Conservation (phyloP, 257 asterid species). For the Primulina eburnea region DNA sequence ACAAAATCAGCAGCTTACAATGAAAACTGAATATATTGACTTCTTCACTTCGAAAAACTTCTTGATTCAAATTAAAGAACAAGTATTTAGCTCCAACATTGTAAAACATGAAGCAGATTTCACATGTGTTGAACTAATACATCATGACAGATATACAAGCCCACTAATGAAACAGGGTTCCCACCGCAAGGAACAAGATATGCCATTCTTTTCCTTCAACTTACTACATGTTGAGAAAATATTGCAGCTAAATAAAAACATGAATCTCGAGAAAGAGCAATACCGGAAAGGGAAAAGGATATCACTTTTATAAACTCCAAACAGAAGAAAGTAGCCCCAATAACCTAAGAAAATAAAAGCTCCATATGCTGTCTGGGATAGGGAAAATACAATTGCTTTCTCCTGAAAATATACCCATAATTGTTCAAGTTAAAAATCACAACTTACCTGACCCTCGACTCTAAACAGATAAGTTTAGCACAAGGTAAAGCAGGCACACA, state of each 20-base stretch:
- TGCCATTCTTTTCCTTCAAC: too few relatives aligned
- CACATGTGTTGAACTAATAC: too few relatives aligned
- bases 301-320: constrained; percentile 40
- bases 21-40: constrained; percentile 14
- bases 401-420: constrained; percentile 54
- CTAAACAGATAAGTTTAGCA: constrained; percentile 15
- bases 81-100: constrained; percentile 5
- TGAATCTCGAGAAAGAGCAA: background rate
- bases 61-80: constrained; percentile 11
- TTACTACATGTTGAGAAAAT: too few relatives aligned
- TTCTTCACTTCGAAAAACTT: constrained; percentile 14
- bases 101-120: background rate
- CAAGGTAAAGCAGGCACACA: constrained; percentile 16
- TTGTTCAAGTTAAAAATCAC: constrained; percentile 21
- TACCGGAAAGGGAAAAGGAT: constrained; percentile 86
- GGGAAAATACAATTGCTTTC: constrained; percentile 70
- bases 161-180: too few relatives aligned
- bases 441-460: constrained; percentile 9
- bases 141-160: too few relatives aligned
- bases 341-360: constrained; percentile 70
- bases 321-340: constrained; percentile 81
- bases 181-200: too few relatives aligned
- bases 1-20: constrained; percentile 25
- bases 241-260: too few relatives aligned
- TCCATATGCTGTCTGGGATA: constrained; percentile 89